A percentile compares a stretch with the other conserved stretches of the same genome.
Evolutionary conservation across 2,329 filamentous ascomycete genomes (phyloP).

Genomic region (Pyricularia grisea): DNA sequence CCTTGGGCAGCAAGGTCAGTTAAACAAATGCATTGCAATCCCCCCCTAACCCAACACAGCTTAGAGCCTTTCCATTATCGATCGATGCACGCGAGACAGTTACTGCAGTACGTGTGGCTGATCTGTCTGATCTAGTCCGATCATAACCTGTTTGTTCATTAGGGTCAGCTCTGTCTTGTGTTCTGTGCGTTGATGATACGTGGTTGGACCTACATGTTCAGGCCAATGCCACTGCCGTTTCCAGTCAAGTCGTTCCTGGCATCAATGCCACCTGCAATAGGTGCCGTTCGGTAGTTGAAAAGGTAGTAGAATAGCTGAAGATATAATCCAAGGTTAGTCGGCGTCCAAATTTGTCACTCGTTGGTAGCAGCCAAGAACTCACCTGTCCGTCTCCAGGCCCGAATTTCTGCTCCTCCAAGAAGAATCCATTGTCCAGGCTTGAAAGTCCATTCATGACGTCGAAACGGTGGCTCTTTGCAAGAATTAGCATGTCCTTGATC

Average conservation of each 20-base stretch:
- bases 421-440: conserved; percentile 85
- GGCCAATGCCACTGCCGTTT: conserved; percentile 72
- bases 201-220: not conserved
- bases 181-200: not conserved
- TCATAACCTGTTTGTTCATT: not conserved
- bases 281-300: conserved; percentile 88
- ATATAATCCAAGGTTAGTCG: conserved; percentile 64
- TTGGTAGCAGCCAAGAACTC: conserved; percentile 86
- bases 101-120: no score
- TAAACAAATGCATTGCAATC: not conserved
- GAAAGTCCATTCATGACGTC: conserved; percentile 97
- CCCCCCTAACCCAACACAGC: no score
- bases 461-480: conserved; percentile 76
- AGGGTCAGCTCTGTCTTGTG: not conserved
- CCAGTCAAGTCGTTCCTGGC: conserved; percentile 68
- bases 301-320: conserved; percentile 77
- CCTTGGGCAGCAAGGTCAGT: not conserved
- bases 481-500: conserved; percentile 75
- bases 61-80: not conserved
- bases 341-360: conserved; percentile 68
- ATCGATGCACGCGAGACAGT: not conserved
- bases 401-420: conserved; percentile 90
- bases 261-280: conserved; percentile 80
- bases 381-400: conserved; percentile 89
- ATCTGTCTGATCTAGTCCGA: not conserved